Base-by-base conservation (phyloP, 129 eudicot species). In the Ambrosia artemisiifolia region DNA sequence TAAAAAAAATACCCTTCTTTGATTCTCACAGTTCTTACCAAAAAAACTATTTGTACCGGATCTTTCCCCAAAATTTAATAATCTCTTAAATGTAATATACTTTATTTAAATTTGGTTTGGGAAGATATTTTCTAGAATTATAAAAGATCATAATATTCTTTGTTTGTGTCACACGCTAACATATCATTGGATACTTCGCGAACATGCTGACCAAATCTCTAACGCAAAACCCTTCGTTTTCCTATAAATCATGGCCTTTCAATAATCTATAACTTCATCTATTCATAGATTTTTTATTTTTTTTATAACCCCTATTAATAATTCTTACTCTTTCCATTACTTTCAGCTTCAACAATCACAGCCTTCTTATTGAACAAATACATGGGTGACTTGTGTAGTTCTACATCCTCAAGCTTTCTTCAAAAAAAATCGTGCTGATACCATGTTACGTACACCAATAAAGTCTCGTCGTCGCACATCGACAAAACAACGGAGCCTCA, bases 361-460 rank as follows among this genome's bases (percentile, higher is more conserved):
- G 1, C 17, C 5, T 8, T 16, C 7, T 35, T 35, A 10, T 0
- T 55, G 30, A 57, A 6, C 0, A 17, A 5, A 16, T 18, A 20
- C 33, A 80, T 83, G 88, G 88, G 76, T 2, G 74, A 19, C 6
- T 55, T 55, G 68, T 32, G 70, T 33, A 0, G 38, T 83, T 38
- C 77, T 76, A 61, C 88, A 43, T 24, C 82, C 84, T 7, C 67
- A 79, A 4, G 3, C 38, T 55, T 18, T 11, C 12, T 13, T 20
- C 0, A 20, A 11, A 59, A 1, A 59, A 59, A 1, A 59, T 12
- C 18, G 16, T 59, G 1, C 47, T 13, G 44, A 40, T 68, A 65
- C 42, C 24, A 6, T 82, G 11, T 33, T 30, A 0, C 2, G 7
- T 47, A 32, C 64, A 5, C 12, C 63, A 4, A 73, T 79, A 75